These are phyloP conservation scores for Globisporangium uncinulatum DNA, from an alignment of 352 stramenopile species.

Conservation along the genomic window DNA sequence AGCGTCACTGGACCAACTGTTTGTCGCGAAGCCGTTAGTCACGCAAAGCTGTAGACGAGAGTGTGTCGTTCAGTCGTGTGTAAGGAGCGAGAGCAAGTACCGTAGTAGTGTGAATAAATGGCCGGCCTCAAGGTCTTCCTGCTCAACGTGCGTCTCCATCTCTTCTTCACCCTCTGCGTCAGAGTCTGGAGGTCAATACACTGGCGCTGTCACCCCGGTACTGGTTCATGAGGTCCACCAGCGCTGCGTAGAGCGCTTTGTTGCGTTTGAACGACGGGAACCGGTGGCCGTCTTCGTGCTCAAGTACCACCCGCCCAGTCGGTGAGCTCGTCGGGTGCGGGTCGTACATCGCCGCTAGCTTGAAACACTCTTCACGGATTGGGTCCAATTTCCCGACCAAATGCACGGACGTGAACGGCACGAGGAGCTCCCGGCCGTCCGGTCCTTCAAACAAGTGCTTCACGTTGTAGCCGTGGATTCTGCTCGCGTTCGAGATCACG, in stretches of 20 bases:
- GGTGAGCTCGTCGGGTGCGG: conserved; percentile 12
- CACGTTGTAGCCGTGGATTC: conserved; percentile 19
- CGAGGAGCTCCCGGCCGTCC: conserved; percentile 19
- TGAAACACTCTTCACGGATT: conserved; percentile 29
- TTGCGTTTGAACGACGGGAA: conserved; percentile 31
- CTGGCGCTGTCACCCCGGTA: conserved; percentile 12
- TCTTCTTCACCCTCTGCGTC: no score
- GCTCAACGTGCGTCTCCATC: no score
- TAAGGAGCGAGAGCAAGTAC: no score
- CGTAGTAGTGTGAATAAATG: no score
- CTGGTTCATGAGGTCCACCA: conserved; percentile 13
- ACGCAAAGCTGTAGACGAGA: no score
- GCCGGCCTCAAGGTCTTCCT: no score
- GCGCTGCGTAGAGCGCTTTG: conserved; percentile 21
- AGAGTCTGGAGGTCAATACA: neutral
- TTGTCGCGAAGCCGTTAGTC: no score
- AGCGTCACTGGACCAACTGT: no score
- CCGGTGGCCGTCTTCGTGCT: conserved; percentile 36
- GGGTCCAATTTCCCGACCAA: conserved; percentile 53
- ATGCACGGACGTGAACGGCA: conserved; percentile 60
- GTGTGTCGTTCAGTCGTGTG: no score
- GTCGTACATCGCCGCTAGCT: conserved; percentile 39
- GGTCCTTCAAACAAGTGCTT: conserved; percentile 34
- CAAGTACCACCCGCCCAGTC: conserved; percentile 29
- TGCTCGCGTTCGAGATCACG: conserved; percentile 33